These are phyloP conservation scores for Nakaseomyces glabratus DNA, from an alignment of 1,139 yeast genomes.

Conservation along the genomic window DNA sequence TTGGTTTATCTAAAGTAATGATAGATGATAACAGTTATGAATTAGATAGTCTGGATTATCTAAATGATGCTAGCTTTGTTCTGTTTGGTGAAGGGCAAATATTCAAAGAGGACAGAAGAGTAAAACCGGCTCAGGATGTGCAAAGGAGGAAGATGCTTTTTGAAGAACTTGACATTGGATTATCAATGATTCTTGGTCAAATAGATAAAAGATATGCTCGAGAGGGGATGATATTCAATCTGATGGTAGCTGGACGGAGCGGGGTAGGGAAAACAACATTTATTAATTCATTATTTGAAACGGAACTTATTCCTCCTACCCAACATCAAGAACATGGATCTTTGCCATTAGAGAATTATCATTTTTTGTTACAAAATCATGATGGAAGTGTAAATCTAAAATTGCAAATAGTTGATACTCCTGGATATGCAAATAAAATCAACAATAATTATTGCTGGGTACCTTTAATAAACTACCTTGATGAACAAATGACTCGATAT, in stretches of 20 bases:
- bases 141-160: neutral
- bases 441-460: conserved; percentile 52
- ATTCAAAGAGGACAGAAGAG: conserved; percentile 1
- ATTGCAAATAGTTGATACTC: conserved; percentile 56
- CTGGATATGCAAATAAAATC: conserved; percentile 70
- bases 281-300: conserved; percentile 46
- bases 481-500: conserved; percentile 48
- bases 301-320: conserved; percentile 23
- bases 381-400: conserved; percentile 33
- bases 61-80: too few relatives aligned
- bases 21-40: neutral
- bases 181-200: conserved; percentile 26
- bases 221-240: conserved; percentile 45
- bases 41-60: neutral
- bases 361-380: neutral
- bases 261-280: conserved; percentile 50
- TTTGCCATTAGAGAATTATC: neutral
- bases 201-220: conserved; percentile 30
- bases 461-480: conserved; percentile 50
- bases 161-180: conserved; percentile 16
- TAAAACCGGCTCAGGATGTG: conserved; percentile 1
- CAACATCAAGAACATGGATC: conserved; percentile 15
- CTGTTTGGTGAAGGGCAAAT: neutral
- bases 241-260: conserved; percentile 52
- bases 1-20: too few relatives aligned